Base-by-base conservation (phyloP, 345 rosid genomes). In the Eucalyptus pumila region DNA sequence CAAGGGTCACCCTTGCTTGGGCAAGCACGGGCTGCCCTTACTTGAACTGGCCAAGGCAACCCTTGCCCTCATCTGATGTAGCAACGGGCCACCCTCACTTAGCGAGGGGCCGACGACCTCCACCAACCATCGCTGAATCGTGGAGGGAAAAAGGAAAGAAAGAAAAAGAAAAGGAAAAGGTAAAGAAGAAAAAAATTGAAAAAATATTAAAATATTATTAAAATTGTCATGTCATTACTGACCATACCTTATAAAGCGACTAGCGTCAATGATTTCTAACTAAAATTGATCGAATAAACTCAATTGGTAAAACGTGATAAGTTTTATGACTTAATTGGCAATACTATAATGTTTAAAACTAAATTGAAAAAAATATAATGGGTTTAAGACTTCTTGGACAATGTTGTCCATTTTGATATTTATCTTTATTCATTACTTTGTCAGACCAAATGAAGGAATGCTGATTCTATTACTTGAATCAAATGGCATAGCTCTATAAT, bases 101-200 rank as follows among this genome's bases (percentile, higher is more conserved):
- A 2, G 58, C 0, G 1, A 52, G 58, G 26, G 11, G 5, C 27
- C 3, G 0, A 56, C 0, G 13, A 24, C 13, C 62, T 56, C 13
- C 2, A 0, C 13, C 13, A 56, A 52, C 5, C 26, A 52, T 4
- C 26, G 21, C 1, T 21, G 2, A 52, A 52, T 21, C 0, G 5
- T 52, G 13, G 30, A 56, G 62, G 62, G 62, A 56, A 56, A 56
- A 56, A 56, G 6, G 6, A 24, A 56, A 56, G 27, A 9, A 54
- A 56, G 3, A 2, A 9, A 54, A 54, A 17, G 8, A 2, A 21
- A 52, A 52, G 4, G 4, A 52, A 52, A 8, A 19, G 8, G 11
- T 7, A 21, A 54, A 56, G 62, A 24, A 56, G 12, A 24, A 56
- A 9, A 23, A 23, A 54, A 8, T 16, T 50, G 3, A 7, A 23